These are phyloP conservation scores for Psophocarpus tetragonolobus DNA, from an alignment of 306 rosid genomes.

Conservation along the genomic window DNA sequence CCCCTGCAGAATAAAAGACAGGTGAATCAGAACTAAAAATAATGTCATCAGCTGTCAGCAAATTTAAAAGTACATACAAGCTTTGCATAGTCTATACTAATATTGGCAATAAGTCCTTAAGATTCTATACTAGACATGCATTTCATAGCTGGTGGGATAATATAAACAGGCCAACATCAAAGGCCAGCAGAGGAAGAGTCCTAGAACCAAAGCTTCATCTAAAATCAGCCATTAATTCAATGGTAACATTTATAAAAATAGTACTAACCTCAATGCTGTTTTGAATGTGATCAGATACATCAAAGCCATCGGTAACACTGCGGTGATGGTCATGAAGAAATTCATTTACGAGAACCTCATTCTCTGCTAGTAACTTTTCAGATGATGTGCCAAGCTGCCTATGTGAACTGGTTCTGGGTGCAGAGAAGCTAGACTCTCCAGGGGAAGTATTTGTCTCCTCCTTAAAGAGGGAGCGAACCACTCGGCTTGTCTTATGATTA, in stretches of 20 bases:
- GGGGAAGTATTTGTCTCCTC: slow-evolving; percentile 49
- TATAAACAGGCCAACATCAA: slow-evolving; percentile 2
- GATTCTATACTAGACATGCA: background rate
- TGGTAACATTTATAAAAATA: slow-evolving; percentile 10
- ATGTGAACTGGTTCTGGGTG: slow-evolving; percentile 40
- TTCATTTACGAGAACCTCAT: slow-evolving; percentile 83
- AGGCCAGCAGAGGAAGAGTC: background rate
- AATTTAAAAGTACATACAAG: background rate
- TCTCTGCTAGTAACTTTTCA: slow-evolving; percentile 55
- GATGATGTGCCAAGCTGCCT: slow-evolving; percentile 43
- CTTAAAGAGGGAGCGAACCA: slow-evolving; percentile 82
- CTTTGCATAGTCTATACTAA: background rate
- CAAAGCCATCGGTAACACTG: slow-evolving; percentile 47
- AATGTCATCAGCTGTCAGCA: background rate
- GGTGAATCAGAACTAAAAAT: slow-evolving; percentile 9
- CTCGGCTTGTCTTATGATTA: slow-evolving; percentile 44
- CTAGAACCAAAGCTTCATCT: background rate
- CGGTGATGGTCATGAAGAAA: slow-evolving; percentile 65
- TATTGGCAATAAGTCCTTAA: background rate
- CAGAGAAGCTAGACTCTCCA: slow-evolving; percentile 38
- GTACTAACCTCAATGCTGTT: slow-evolving; percentile 63
- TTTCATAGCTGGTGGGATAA: background rate
- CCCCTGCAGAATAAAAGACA: slow-evolving; percentile 47
- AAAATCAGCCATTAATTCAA: slow-evolving; percentile 9
- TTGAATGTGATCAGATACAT: slow-evolving; percentile 48